Conservation (phyloP, 2,329 filamentous ascomycete genomes). For the Diaporthe sp. region DNA sequence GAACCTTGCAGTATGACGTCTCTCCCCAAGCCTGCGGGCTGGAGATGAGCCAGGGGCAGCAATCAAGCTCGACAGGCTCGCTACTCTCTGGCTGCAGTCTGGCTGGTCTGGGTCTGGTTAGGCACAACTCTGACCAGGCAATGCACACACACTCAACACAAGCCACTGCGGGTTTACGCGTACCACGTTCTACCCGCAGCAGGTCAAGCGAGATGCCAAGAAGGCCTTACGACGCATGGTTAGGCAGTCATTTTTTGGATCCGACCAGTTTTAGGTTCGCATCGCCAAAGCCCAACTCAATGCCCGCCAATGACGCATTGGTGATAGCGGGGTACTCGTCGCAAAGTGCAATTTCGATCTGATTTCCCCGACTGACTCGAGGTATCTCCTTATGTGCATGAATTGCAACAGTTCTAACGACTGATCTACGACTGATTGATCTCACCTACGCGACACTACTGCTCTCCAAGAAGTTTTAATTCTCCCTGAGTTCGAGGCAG, state of each 20-base stretch:
- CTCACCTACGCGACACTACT: not conserved
- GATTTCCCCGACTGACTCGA: not conserved
- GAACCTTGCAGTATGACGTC: conserved; percentile 27
- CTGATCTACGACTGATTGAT: not conserved
- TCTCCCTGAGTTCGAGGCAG: not conserved
- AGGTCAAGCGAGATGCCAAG: conserved; percentile 24
- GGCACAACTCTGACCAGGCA: conserved; percentile 13
- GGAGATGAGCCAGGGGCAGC: conserved; percentile 17
- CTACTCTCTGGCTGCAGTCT: too few species aligned
- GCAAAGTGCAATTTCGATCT: not conserved
- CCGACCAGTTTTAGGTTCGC: conserved; percentile 2
- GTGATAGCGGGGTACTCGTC: not conserved
- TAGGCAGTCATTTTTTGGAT: conserved; percentile 24
- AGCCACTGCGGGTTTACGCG: conserved; percentile 29
- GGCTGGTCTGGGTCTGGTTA: not conserved
- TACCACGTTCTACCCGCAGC: conserved; percentile 2
- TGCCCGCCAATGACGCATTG: not conserved
- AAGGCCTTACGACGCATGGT: conserved; percentile 24
- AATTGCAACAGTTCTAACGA: not conserved
- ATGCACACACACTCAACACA: conserved; percentile 6
- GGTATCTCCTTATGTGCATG: conserved; percentile 18
- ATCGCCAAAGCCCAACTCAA: conserved; percentile 16
- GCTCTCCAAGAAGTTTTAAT: not conserved
- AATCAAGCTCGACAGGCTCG: conserved; percentile 17
- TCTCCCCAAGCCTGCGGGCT: not conserved